Evolutionary conservation across 345 rosid species (phyloP).

Genomic region (Acer negundo): DNA sequence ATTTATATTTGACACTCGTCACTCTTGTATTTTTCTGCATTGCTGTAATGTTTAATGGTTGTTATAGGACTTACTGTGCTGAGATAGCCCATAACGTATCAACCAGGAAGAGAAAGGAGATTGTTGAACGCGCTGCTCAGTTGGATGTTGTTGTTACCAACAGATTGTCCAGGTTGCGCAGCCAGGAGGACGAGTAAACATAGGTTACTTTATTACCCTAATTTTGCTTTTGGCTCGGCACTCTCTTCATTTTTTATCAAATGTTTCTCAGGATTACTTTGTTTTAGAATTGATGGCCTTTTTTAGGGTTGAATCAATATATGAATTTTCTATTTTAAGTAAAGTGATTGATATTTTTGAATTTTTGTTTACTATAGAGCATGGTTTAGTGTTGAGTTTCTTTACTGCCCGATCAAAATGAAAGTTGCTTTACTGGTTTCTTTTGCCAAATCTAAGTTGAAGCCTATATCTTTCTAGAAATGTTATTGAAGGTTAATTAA

Average conservation of each 20-base stretch:
- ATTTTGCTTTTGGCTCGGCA: constrained; percentile 15
- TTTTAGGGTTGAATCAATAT: background rate
- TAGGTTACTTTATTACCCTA: background rate
- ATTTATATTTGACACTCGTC: too few species aligned
- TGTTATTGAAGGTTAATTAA: too few species aligned
- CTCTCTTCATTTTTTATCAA: background rate
- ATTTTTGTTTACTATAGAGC: background rate
- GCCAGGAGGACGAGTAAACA: constrained; percentile 67
- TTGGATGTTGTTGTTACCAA: constrained; percentile 72
- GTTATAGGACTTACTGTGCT: constrained; percentile 62
- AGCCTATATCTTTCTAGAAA: too few species aligned
- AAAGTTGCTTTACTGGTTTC: background rate
- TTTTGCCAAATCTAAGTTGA: background rate
- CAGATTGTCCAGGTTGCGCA: constrained; percentile 71
- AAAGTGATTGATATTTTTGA: background rate
- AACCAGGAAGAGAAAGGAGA: constrained; percentile 63
- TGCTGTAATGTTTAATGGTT: background rate
- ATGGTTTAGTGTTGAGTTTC: background rate
- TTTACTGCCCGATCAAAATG: too few species aligned
- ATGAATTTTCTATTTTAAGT: background rate
- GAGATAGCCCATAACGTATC: constrained; percentile 71
- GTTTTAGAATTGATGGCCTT: constrained; percentile 1
- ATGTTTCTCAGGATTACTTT: constrained; percentile 8
- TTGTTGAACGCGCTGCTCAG: constrained; percentile 64
- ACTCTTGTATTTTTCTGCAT: background rate